These are phyloP conservation scores for Symbiodinium pilosum DNA, from an alignment of 73 alveolate species.

Conservation along the genomic window DNA sequence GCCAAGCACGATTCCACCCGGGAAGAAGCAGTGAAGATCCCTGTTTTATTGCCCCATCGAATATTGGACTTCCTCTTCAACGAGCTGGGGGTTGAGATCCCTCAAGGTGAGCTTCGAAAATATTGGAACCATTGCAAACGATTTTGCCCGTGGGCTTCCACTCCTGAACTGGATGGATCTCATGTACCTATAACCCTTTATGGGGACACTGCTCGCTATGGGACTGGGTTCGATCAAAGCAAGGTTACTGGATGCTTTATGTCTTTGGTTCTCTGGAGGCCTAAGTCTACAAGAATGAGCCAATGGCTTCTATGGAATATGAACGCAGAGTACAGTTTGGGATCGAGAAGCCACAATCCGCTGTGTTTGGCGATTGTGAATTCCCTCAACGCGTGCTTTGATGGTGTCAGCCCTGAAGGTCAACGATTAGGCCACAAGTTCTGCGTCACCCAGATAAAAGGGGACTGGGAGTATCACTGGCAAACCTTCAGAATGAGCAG, in stretches of 20 bases:
- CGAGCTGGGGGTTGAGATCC: not conserved
- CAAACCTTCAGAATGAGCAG: not conserved
- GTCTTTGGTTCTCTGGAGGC: not conserved
- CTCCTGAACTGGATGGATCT: not conserved
- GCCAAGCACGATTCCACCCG: not conserved
- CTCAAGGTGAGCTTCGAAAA: not conserved
- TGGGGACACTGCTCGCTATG: conserved; percentile 46
- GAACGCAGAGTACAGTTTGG: not conserved
- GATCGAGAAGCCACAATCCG: not conserved
- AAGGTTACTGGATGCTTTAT: conserved; percentile 21
- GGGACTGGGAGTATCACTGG: not conserved
- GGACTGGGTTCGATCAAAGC: not conserved
- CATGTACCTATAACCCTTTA: conserved; percentile 15
- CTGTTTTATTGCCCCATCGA: conserved; percentile 24
- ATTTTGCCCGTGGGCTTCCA: not conserved
- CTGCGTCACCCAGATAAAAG: not conserved
- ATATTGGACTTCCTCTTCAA: not conserved
- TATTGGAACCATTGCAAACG: conserved; percentile 1
- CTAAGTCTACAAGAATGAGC: conserved; percentile 17
- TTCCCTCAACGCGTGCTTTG: not conserved
- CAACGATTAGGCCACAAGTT: not conserved
- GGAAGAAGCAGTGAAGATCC: not conserved
- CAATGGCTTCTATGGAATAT: not conserved
- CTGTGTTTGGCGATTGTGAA: not conserved
- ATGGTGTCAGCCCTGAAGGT: not conserved